phyloP scores from a whole-genome alignment of 2,329 filamentous ascomycete genomes.

The Aspergillus sp. region DNA sequence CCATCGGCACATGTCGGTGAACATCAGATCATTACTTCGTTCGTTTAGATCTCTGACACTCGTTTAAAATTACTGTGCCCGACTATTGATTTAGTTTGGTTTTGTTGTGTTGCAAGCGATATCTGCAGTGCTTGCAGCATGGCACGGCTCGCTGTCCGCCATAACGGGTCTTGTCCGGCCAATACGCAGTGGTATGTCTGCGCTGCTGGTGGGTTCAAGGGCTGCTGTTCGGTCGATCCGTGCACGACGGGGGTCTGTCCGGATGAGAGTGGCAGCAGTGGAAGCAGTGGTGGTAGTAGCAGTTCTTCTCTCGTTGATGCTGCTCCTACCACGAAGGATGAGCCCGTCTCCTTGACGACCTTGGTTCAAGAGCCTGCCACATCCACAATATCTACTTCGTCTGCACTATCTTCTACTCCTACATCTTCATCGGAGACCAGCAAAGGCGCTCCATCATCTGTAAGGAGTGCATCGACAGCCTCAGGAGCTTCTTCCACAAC shows the following conservation, averaged over 20 bases:
- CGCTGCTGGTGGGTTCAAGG: conserved; percentile 24
- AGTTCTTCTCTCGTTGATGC: background rate
- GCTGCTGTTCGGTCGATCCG: conserved; percentile 38
- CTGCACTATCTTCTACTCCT: background rate
- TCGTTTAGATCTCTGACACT: background rate
- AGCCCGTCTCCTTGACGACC: background rate
- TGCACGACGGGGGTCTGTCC: conserved; percentile 33
- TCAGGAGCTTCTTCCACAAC: background rate
- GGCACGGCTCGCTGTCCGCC: conserved; percentile 15
- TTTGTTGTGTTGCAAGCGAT: background rate
- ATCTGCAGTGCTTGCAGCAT: conserved; percentile 1
- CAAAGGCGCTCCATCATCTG: background rate
- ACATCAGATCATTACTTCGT: no score
- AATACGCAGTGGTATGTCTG: conserved; percentile 32
- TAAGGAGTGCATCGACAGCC: background rate
- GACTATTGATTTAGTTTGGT: background rate
- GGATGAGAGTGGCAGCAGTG: conserved; percentile 17
- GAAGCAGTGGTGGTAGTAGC: background rate
- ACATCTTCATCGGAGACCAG: background rate
- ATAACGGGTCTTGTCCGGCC: conserved; percentile 18
- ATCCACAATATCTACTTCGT: background rate
- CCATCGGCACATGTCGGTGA: no score
- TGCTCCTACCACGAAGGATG: background rate
- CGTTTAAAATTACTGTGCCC: background rate
- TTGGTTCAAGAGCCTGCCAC: background rate